Evolutionary conservation across 305 asterid genomes (phyloP), one percentile per base, ranked within the genome.

Genomic region (Salvia sclarea): DNA sequence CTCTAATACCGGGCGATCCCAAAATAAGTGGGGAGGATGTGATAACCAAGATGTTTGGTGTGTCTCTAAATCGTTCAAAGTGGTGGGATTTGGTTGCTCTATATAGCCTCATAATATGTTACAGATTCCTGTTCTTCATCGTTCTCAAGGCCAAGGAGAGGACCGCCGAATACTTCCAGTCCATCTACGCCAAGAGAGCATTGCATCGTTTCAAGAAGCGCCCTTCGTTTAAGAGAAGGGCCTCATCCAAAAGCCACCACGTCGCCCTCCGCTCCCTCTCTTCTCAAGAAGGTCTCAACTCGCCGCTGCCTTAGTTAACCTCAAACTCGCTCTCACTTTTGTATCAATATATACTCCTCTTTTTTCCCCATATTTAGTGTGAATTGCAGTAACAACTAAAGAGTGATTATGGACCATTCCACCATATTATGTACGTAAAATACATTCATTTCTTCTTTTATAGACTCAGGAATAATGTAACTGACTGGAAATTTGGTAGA

Each of bases 31-130:
- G 98, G 12, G 95, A 83, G 43, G 75, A 87, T 31, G 83, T 89
- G 10, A 43, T 92, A 21, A 69, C 21, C 8, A 74, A 79, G 22
- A 81, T 91, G 90, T 87, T 85, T 16, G 72, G 87, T 30, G 63
- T 92, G 48, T 64, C 91, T 0, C 33, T 86, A 30, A 80, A 82
- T 68, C 92, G 87, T 43, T 92, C 98, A 24, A 92, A 92, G 64
- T 92, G 98, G 98, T 89, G 93, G 96, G 98, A 92, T 74, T 76
- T 89, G 30, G 62, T 73, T 2, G 98, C 89, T 2, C 75, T 89
- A 0, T 89, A 45, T 30, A 76, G 71, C 10, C 95, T 92, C 8
- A 81, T 87, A 47, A 16, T 89, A 14, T 81, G 80, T 21, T 92
- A 89, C 68, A 72, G 98, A 63, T 6, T 87, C 18, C 17, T 82